Evolutionary conservation across 495 filamentous ascomycete species (phyloP).

Genomic region (Penicillium dipodomyicola): DNA sequence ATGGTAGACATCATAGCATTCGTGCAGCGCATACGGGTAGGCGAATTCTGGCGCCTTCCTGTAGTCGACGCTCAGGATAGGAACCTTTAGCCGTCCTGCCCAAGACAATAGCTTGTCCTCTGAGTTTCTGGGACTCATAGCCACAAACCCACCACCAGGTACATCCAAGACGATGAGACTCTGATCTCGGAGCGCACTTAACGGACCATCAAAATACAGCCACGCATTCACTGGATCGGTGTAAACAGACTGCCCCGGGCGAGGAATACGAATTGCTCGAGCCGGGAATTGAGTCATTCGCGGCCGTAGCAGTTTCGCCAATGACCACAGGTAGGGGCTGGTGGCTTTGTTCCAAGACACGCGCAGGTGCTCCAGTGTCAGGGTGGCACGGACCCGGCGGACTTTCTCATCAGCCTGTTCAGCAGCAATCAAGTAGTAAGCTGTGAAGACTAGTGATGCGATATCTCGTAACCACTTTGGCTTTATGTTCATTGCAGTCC

Average conservation of each 20-base stretch:
- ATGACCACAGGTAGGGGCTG: slow-evolving; percentile 72
- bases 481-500: slow-evolving; percentile 92
- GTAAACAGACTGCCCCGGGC: slow-evolving; percentile 75
- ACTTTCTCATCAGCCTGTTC: slow-evolving; percentile 97
- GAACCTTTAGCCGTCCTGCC: slow-evolving; percentile 80
- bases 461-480: slow-evolving; percentile 80
- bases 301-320: slow-evolving; percentile 72
- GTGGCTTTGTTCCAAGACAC: slow-evolving; percentile 94
- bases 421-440: slow-evolving; percentile 88
- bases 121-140: slow-evolving; percentile 86
- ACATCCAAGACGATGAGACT: slow-evolving; percentile 83
- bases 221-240: slow-evolving; percentile 79
- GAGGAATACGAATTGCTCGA: slow-evolving; percentile 75
- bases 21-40: slow-evolving; percentile 92
- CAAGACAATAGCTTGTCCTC: slow-evolving; percentile 91
- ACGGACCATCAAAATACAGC: slow-evolving; percentile 90
- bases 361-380: slow-evolving; percentile 89
- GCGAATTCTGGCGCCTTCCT: slow-evolving; percentile 92
- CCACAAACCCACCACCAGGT: slow-evolving; percentile 92
- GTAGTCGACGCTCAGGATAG: slow-evolving; percentile 88
- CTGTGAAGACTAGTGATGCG: slow-evolving; percentile 73
- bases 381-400: slow-evolving; percentile 77
- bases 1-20: slow-evolving; percentile 93
- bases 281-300: slow-evolving; percentile 74
- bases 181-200: slow-evolving; percentile 72